Evolutionary conservation across 129 eudicot species (phyloP).

Genomic region (Lonicera japonica): DNA sequence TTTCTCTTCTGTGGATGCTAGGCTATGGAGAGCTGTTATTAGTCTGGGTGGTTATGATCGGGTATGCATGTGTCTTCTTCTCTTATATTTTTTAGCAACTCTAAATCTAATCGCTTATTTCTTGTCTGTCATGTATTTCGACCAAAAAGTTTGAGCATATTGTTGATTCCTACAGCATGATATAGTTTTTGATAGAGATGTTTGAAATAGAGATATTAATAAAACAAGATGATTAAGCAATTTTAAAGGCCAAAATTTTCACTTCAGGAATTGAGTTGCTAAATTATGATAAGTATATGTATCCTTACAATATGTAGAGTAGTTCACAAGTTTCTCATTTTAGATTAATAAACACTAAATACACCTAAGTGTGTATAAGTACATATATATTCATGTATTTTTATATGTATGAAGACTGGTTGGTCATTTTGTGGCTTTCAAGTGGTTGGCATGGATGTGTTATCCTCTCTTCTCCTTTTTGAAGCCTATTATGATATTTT

Average conservation of each 20-base stretch:
- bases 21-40: conserved; percentile 79
- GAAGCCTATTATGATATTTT: not conserved
- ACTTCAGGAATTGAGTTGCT: not conserved
- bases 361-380: not conserved
- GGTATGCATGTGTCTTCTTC: conserved; percentile 31
- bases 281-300: not conserved
- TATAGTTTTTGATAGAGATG: not conserved
- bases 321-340: not conserved
- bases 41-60: conserved; percentile 74
- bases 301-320: not conserved
- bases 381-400: not conserved
- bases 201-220: not conserved
- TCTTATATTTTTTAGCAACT: not conserved
- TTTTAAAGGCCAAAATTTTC: not conserved
- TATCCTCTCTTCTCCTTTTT: not conserved
- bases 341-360: not conserved
- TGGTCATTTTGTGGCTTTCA: not conserved
- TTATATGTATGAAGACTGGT: not conserved
- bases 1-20: conserved; percentile 24
- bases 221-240: not conserved
- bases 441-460: conserved; percentile 28
- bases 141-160: not conserved
- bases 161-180: not conserved
- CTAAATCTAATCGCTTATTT: not conserved
- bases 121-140: not conserved